Conservation (phyloP, 345 rosid genomes). For the Pistacia integerrima region DNA sequence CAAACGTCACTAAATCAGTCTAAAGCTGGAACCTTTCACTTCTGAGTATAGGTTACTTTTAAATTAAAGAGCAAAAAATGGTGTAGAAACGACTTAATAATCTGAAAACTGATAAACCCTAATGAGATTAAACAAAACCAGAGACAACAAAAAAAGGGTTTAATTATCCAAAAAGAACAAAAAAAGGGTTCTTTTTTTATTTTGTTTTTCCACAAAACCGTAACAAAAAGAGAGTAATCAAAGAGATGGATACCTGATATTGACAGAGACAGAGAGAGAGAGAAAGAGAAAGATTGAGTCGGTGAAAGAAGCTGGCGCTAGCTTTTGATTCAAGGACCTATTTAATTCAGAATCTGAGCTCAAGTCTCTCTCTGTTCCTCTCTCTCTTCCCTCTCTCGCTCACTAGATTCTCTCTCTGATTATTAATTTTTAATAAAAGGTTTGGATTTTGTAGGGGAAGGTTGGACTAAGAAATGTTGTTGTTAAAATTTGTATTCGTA, state of each 20-base stretch:
- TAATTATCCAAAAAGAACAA: background rate
- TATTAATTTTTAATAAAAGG: background rate
- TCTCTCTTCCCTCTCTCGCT: background rate
- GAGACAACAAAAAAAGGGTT: background rate
- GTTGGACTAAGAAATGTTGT: background rate
- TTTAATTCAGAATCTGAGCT: slow-evolving; percentile 24
- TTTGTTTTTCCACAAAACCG: background rate
- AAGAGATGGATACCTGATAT: slow-evolving; percentile 27
- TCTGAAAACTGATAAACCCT: background rate
- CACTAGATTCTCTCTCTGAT: background rate
- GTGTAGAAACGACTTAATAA: slow-evolving; percentile 5
- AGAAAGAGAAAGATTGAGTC: slow-evolving; percentile 1
- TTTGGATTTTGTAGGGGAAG: slow-evolving; percentile 15
- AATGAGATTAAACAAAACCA: background rate
- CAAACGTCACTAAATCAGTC: background rate
- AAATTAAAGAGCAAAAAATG: background rate
- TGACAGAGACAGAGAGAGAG: slow-evolving; percentile 7
- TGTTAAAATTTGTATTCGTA: background rate
- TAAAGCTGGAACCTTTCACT: slow-evolving; percentile 23
- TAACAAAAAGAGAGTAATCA: background rate
- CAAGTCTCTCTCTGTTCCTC: background rate
- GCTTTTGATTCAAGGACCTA: slow-evolving; percentile 24
- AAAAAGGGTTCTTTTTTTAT: background rate
- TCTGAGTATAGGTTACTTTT: slow-evolving; percentile 21
- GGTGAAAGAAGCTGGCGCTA: background rate